A percentile compares a stretch with the other conserved stretches of the same genome.
Evolutionary conservation across 257 asterid species (phyloP).

Genomic region (Dorcoceras hygrometricum): DNA sequence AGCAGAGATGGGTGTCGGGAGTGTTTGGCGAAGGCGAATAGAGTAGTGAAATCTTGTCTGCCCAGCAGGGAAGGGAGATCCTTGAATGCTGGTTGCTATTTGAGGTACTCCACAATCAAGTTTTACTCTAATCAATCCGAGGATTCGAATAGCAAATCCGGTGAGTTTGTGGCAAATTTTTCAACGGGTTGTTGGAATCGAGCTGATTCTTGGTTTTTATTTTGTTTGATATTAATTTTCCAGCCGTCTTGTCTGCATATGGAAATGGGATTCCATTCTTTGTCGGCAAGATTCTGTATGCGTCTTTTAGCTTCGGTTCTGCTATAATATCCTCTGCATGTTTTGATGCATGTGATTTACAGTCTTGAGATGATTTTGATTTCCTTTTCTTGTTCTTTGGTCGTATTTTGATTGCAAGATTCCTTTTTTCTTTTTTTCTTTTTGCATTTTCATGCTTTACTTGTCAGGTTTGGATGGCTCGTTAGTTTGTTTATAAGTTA

Average conservation of each 20-base stretch:
- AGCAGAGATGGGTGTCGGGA: conserved; percentile 53
- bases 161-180: conserved; percentile 32
- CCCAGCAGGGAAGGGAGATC: conserved; percentile 83
- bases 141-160: conserved; percentile 24
- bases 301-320: not conserved
- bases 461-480: conserved; percentile 19
- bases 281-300: too few relatives aligned
- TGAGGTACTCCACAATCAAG: conserved; percentile 71
- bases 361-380: not conserved
- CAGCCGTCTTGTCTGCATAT: not conserved
- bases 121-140: conserved; percentile 45
- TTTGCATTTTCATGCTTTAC: not conserved
- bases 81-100: conserved; percentile 73
- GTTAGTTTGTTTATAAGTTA: conserved; percentile 7
- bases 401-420: not conserved
- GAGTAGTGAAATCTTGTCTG: conserved; percentile 44
- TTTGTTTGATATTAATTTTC: not conserved
- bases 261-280: not conserved
- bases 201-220: not conserved
- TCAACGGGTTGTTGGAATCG: not conserved
- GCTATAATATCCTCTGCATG: not conserved
- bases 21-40: conserved; percentile 71
- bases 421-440: not conserved
- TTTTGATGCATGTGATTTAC: not conserved
- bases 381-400: conserved; percentile 2